Evolutionary conservation across 78 protist species (phyloP).

Genomic region (Emiliania huxleyi): DNA sequence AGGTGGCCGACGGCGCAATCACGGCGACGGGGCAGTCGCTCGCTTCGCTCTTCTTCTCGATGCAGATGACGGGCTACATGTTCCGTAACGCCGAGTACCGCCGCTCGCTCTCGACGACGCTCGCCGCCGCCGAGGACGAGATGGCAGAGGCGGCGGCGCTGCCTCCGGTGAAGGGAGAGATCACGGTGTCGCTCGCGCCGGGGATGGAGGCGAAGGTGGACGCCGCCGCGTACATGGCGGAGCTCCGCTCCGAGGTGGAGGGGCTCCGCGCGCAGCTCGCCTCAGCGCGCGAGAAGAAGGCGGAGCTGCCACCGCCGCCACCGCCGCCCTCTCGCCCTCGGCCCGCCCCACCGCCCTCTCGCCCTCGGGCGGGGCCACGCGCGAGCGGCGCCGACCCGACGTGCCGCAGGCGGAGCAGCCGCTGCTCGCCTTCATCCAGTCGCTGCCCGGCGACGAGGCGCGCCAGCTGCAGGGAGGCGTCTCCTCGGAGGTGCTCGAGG

Average conservation of each 20-base stretch:
- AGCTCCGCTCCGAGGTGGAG: background rate
- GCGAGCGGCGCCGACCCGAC: too few species aligned
- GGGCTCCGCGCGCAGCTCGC: too few species aligned
- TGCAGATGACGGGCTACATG: constrained; percentile 16
- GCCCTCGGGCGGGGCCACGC: background rate
- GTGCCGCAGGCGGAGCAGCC: background rate
- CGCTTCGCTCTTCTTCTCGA: background rate
- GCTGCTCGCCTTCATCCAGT: background rate
- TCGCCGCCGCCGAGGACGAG: background rate
- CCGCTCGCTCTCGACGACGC: background rate
- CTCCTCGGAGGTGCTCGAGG: too few species aligned
- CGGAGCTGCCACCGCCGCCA: too few species aligned
- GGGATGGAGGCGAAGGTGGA: background rate
- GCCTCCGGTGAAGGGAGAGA: background rate
- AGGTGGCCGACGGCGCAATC: background rate
- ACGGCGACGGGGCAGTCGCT: background rate
- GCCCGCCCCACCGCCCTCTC: background rate
- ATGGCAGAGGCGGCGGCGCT: background rate
- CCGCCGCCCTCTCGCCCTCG: too few species aligned
- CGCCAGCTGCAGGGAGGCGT: background rate
- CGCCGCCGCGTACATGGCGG: background rate
- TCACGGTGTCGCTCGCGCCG: background rate
- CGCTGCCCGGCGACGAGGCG: background rate
- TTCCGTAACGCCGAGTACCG: background rate
- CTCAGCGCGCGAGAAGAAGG: too few species aligned